These are phyloP conservation scores for Elsinoe australis DNA, from an alignment of 2,329 filamentous ascomycete species.

Conservation along the genomic window DNA sequence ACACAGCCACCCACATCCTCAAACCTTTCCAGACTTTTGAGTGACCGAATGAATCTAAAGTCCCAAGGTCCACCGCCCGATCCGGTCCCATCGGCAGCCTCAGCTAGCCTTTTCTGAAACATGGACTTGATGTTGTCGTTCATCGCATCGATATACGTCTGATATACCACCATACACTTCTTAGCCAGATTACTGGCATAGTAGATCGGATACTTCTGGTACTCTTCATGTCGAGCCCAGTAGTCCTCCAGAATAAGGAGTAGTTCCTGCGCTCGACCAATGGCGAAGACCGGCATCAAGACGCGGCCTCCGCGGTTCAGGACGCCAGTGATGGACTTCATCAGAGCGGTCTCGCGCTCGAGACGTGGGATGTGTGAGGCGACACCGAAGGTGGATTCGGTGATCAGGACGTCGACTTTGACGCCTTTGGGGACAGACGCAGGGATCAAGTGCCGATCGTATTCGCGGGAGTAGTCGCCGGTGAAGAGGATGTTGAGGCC, in stretches of 20 bases:
- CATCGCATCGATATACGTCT: constrained; percentile 97
- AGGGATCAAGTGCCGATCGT: constrained; percentile 90
- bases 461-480: constrained; percentile 92
- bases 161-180: constrained; percentile 98
- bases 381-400: constrained; percentile 94
- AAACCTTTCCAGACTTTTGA: constrained; percentile 90
- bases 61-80: constrained; percentile 87
- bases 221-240: constrained; percentile 83
- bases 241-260: constrained; percentile 94
- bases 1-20: constrained; percentile 93
- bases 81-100: constrained; percentile 58
- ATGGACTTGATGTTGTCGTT: constrained; percentile 97
- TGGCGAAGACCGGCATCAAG: constrained; percentile 88
- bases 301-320: constrained; percentile 87
- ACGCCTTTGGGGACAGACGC: constrained; percentile 81
- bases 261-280: constrained; percentile 88
- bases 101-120: constrained; percentile 87
- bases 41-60: constrained; percentile 84
- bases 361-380: constrained; percentile 84
- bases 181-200: constrained; percentile 92
- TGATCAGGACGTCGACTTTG: constrained; percentile 93
- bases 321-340: constrained; percentile 90
- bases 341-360: constrained; percentile 84
- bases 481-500: constrained; percentile 96
- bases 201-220: constrained; percentile 88